Percentiles rank a stretch among this genome's conserved stretches.
Evolutionary conservation across 441 rosid species (phyloP).

Genomic region (Croton laevigatus): DNA sequence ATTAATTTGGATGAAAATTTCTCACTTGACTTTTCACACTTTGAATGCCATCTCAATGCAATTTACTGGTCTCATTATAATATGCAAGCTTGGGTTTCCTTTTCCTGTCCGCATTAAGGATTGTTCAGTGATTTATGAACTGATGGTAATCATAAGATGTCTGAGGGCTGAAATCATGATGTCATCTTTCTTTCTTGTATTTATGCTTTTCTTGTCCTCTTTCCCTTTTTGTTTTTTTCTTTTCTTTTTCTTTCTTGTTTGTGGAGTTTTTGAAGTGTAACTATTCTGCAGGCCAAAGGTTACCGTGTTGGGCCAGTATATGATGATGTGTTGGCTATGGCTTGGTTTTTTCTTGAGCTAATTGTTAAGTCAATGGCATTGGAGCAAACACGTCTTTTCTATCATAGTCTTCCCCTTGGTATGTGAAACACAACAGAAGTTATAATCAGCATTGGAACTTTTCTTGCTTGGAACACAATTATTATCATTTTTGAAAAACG

Average conservation of each 20-base stretch:
- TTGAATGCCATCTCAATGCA: neutral
- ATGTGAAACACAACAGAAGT: slow-evolving; percentile 12
- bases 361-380: slow-evolving; percentile 98
- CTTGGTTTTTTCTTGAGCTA: slow-evolving; percentile 99
- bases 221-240: neutral
- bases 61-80: neutral
- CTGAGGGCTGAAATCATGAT: neutral
- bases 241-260: neutral
- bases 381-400: slow-evolving; percentile 91
- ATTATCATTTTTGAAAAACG: neutral
- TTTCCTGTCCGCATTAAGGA: neutral
- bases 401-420: slow-evolving; percentile 93
- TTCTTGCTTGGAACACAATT: neutral
- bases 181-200: neutral
- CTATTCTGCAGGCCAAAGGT: slow-evolving; percentile 86
- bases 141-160: neutral
- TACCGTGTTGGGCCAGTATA: slow-evolving; percentile 99
- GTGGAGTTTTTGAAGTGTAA: slow-evolving; percentile 7
- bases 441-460: neutral
- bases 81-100: neutral
- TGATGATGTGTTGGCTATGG: slow-evolving; percentile 99
- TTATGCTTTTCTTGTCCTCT: neutral
- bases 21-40: neutral
- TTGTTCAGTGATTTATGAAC: neutral
- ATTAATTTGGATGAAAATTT: neutral